phyloP scores from a whole-genome alignment of 129 eudicot species.

The Solidago caesia region DNA sequence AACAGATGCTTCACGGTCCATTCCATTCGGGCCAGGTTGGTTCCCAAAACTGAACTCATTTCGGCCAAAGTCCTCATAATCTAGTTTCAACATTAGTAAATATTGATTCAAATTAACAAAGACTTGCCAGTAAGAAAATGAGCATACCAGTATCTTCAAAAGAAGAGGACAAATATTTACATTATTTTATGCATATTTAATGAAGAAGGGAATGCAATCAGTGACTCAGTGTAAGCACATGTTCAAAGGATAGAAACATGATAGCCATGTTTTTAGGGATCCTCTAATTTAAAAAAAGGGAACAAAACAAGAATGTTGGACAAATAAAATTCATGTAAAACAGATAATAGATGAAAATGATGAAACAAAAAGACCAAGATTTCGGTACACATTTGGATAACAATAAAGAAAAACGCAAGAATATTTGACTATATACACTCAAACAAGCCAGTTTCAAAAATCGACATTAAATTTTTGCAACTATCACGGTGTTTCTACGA shows the following conservation, averaged over 20 bases:
- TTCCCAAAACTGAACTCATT: conserved; percentile 75
- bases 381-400: conserved; percentile 14
- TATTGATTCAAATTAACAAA: background rate
- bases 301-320: conserved; percentile 21
- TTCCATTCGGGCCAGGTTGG: conserved; percentile 52
- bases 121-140: background rate
- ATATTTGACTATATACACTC: background rate
- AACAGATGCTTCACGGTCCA: conserved; percentile 60
- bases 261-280: conserved; percentile 24
- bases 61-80: conserved; percentile 66
- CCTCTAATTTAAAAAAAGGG: conserved; percentile 5
- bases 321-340: background rate
- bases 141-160: background rate
- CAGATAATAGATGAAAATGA: conserved; percentile 3
- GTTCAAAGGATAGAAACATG: conserved; percentile 33
- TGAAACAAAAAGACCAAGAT: conserved; percentile 18
- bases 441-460: too few relatives aligned
- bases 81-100: conserved; percentile 31
- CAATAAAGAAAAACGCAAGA: background rate
- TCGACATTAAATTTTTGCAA: too few relatives aligned
- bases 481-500: too few relatives aligned
- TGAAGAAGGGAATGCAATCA: conserved; percentile 25
- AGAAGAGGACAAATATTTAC: conserved; percentile 7
- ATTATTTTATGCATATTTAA: conserved; percentile 19
- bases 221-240: conserved; percentile 15